Conservation (phyloP, 2,329 filamentous ascomycete species). For the Monosporascus sp. region DNA sequence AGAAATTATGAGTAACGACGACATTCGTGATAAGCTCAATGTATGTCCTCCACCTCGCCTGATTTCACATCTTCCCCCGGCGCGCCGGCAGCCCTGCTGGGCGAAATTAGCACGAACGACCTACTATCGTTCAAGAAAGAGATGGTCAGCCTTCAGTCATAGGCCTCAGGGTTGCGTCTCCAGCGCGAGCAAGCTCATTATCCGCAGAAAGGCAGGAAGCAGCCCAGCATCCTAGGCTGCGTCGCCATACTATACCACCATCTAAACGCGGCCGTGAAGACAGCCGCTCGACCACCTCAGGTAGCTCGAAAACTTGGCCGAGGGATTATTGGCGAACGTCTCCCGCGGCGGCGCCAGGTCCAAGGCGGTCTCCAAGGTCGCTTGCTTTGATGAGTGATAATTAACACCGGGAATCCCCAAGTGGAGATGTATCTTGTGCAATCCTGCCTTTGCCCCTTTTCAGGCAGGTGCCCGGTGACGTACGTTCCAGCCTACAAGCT, state of each 20-base stretch:
- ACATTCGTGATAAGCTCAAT: conserved; percentile 23
- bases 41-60: conserved; percentile 8
- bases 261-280: conserved; percentile 20
- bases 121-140: conserved; percentile 24
- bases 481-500: conserved; percentile 9
- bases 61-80: neutral
- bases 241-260: conserved; percentile 23
- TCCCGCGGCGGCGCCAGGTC: conserved; percentile 4
- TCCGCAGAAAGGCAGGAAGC: conserved; percentile 17
- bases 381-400: conserved; percentile 15
- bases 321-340: conserved; percentile 11
- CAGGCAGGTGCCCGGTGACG: conserved; percentile 1
- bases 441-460: neutral
- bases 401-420: conserved; percentile 22
- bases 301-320: conserved; percentile 17
- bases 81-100: neutral
- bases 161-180: no score
- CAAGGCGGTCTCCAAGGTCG: conserved; percentile 14
- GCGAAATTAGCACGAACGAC: conserved; percentile 18
- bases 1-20: conserved; percentile 18
- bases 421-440: conserved; percentile 18
- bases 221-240: conserved; percentile 22
- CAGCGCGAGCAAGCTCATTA: neutral
- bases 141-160: conserved; percentile 13
- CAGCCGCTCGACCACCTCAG: conserved; percentile 17